phyloP scores from a whole-genome alignment of 2,329 filamentous ascomycete species.

The Berkeleyomyces rouxiae region DNA sequence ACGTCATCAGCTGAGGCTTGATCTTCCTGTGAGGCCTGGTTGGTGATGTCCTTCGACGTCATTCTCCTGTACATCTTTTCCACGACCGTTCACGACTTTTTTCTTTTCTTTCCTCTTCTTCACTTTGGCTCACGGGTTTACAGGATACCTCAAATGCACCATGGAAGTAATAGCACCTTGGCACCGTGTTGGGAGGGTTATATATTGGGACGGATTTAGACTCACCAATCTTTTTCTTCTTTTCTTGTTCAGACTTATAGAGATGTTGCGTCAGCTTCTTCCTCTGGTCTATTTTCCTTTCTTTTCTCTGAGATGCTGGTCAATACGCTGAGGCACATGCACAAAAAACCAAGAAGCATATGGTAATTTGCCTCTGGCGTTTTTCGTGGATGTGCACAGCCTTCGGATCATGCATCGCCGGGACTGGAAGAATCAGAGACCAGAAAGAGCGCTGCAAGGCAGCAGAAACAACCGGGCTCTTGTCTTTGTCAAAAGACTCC shows the following conservation, averaged over 20 bases:
- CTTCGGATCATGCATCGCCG: background rate
- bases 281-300: background rate
- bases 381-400: background rate
- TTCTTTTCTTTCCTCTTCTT: conserved; percentile 3
- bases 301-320: background rate
- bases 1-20: background rate
- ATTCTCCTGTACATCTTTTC: conserved; percentile 1
- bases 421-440: background rate
- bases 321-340: background rate
- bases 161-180: background rate
- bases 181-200: background rate
- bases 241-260: background rate
- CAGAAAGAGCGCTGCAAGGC: background rate
- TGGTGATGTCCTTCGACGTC: background rate
- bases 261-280: background rate
- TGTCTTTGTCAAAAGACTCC: background rate
- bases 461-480: background rate
- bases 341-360: too few relatives aligned
- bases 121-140: background rate
- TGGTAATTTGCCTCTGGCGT: too few relatives aligned
- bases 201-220: background rate
- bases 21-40: background rate
- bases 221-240: background rate
- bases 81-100: conserved; percentile 4
- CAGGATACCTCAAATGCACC: background rate